Conservation (phyloP, 805 yeast genomes). For the Ogataea pignaliae region DNA sequence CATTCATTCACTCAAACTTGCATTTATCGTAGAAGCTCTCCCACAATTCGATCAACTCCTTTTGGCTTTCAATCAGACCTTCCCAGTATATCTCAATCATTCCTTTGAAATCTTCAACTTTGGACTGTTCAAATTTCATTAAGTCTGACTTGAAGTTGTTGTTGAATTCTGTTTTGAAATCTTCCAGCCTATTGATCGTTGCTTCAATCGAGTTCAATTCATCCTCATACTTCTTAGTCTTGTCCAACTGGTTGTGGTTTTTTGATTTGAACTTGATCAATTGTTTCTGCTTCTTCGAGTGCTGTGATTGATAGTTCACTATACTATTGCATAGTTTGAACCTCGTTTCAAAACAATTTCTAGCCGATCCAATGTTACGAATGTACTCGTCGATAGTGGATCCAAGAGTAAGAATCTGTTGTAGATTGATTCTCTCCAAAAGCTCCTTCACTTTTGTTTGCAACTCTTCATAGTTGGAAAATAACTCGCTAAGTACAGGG, state of each 20-base stretch:
- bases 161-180: conserved; percentile 59
- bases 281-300: conserved; percentile 41
- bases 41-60: conserved; percentile 85
- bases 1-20: conserved; percentile 20
- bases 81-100: conserved; percentile 89
- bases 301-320: conserved; percentile 39
- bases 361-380: conserved; percentile 69
- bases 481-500: conserved; percentile 55
- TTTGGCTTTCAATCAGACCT: conserved; percentile 86
- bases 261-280: conserved; percentile 40
- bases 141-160: conserved; percentile 66
- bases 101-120: conserved; percentile 78
- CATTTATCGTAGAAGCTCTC: conserved; percentile 73
- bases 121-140: conserved; percentile 64
- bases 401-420: conserved; percentile 82
- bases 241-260: conserved; percentile 55
- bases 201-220: conserved; percentile 57
- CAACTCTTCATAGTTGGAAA: conserved; percentile 66
- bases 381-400: conserved; percentile 84
- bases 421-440: conserved; percentile 72
- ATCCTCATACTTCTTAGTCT: conserved; percentile 48
- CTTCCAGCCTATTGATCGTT: conserved; percentile 49
- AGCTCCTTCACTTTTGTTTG: conserved; percentile 69
- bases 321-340: conserved; percentile 48
- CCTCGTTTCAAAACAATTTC: conserved; percentile 70